Conservation (phyloP, 2,329 filamentous ascomycete species). For the Chrysosporium keratinophilum region DNA sequence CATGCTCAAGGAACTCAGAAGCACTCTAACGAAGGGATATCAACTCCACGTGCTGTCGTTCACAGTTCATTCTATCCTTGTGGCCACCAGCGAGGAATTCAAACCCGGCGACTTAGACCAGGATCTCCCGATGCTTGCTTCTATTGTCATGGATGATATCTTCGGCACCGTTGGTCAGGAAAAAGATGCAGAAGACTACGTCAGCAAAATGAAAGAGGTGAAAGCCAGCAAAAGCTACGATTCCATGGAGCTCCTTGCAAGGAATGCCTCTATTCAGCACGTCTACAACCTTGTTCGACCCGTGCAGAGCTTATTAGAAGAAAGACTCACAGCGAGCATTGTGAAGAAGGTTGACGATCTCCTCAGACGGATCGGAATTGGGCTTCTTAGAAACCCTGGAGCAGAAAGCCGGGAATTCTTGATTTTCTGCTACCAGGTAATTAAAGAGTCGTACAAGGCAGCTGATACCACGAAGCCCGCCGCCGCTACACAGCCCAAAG, state of each 20-base stretch:
- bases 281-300: conserved; percentile 69
- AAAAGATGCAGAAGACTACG: conserved; percentile 93
- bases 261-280: conserved; percentile 63
- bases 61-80: conserved; percentile 83
- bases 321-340: conserved; percentile 73
- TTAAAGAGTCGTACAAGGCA: conserved; percentile 67
- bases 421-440: conserved; percentile 90
- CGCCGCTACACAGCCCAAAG: conserved; percentile 48
- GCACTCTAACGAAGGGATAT: conserved; percentile 73
- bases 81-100: conserved; percentile 61
- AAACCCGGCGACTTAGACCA: conserved; percentile 80
- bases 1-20: conserved; percentile 80
- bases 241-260: conserved; percentile 86
- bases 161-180: conserved; percentile 88
- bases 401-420: conserved; percentile 71
- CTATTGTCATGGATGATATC: conserved; percentile 91
- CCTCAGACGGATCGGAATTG: conserved; percentile 69
- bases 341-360: conserved; percentile 86
- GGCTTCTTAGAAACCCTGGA: conserved; percentile 69
- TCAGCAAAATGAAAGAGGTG: conserved; percentile 91
- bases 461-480: conserved; percentile 26
- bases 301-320: conserved; percentile 64
- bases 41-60: conserved; percentile 92
- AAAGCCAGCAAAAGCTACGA: conserved; percentile 98
- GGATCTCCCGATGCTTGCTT: conserved; percentile 65